Conservation (phyloP, 805 yeast genomes). For the Cyberlindnera bimundalis region DNA sequence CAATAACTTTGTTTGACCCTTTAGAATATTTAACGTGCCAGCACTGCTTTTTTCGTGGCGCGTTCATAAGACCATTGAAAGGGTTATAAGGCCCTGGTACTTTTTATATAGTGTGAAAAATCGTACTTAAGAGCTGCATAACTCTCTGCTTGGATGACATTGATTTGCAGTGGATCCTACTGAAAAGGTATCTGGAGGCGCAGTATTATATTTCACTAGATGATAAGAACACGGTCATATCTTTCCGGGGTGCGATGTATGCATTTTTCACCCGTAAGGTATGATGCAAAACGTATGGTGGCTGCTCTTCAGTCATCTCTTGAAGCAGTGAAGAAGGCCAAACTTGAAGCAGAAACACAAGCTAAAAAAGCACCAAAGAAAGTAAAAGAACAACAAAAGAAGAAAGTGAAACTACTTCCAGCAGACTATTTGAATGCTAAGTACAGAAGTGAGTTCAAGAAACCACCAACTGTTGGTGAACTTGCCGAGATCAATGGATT, state of each 20-base stretch:
- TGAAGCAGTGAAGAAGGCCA: neutral
- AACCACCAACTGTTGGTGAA: constrained; percentile 20
- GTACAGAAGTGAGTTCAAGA: constrained; percentile 16
- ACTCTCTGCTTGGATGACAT: no score
- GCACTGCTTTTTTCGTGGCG: constrained; percentile 1
- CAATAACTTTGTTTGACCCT: no score
- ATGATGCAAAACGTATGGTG: no score
- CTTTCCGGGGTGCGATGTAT: neutral
- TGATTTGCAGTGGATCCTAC: no score
- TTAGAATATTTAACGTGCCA: neutral
- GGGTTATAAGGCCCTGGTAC: no score
- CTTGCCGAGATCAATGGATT: constrained; percentile 33
- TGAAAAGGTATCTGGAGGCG: no score
- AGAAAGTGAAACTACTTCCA: constrained; percentile 3
- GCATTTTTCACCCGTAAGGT: neutral
- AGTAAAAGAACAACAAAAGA: neutral
- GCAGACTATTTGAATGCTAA: constrained; percentile 19
- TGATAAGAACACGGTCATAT: no score
- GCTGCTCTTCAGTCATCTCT: neutral
- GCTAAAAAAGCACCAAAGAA: neutral
- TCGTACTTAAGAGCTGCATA: no score
- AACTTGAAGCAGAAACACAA: neutral
- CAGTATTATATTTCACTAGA: no score
- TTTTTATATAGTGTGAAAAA: no score
- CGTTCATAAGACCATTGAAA: no score